Base-by-base conservation (phyloP, 2,329 filamentous ascomycete species). In the Penicillium sp. region DNA sequence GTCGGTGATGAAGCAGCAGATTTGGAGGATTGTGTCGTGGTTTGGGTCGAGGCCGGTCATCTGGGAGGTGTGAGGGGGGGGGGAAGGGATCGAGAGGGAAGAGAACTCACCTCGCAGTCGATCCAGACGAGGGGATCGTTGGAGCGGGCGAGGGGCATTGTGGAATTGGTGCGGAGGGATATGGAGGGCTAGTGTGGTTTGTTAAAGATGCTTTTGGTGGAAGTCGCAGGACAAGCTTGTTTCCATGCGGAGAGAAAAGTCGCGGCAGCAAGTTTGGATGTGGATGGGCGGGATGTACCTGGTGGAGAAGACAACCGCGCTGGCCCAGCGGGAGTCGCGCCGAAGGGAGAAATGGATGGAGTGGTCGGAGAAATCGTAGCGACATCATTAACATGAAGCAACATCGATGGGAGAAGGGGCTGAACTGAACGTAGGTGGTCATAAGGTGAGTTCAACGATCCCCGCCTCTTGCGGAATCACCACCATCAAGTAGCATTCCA, bases 1-100 rank as follows among this genome's bases (percentile, higher is more conserved):
- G 67, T 93, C 90, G 7, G 95, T 99, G 73, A 99, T 86, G 76
- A 96, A 89, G 79, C 93, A 97, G 76, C 90, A 94, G 58, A 98
- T 90, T 70, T 96, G 92, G 71, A 98, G 87, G 71, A 98, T 95
- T 57, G 88, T 88, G 72, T 98, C 94, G 35, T 81, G 86, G 60
- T 90, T 85, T 1, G 88, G 83, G 75, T 96, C 83, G 7, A 96
- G 84, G 22, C 92, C 92, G 35, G 92, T 98, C 95, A 99, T 99
- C 92, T 96, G 45, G 55, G 25, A 17, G n/a, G 3, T 20, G 48
- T 50, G 48, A 50, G 20, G 20, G 2, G 20, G 20, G 20, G 47
- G n/a, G 15, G 39, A 38, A 12, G 39, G 35, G 20, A 37, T 28
- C 38, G 20, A 35, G 22, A 22, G 52, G 22, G 50, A 48, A 57